These are phyloP conservation scores for Peronospora farinosa DNA, from an alignment of 352 stramenopile species.

Conservation along the genomic window DNA sequence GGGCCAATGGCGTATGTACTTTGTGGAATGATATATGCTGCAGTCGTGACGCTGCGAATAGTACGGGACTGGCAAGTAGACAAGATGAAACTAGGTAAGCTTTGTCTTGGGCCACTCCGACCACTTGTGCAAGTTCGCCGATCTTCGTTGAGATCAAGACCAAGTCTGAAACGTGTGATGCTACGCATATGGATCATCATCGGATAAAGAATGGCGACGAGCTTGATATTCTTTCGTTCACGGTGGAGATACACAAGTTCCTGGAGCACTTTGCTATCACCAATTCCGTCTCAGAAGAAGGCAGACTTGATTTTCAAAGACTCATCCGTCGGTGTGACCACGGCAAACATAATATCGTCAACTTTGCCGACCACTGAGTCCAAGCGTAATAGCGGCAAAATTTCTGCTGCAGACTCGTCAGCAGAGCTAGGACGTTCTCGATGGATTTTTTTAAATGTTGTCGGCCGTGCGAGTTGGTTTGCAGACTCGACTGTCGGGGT, in stretches of 20 bases:
- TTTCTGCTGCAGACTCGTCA: slow-evolving; percentile 7
- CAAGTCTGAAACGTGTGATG: too few species aligned
- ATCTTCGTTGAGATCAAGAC: too few species aligned
- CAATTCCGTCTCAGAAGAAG: slow-evolving; percentile 25
- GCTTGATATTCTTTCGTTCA: too few species aligned
- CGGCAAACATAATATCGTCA: slow-evolving; percentile 35
- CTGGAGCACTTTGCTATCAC: slow-evolving; percentile 31
- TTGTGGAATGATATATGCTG: slow-evolving; percentile 2
- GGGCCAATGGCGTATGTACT: slow-evolving; percentile 21
- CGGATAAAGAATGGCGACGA: too few species aligned
- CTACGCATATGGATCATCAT: too few species aligned
- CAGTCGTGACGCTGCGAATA: background rate
- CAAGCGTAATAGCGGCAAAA: slow-evolving; percentile 27
- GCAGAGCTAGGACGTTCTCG: slow-evolving; percentile 15
- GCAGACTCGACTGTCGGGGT: slow-evolving; percentile 28
- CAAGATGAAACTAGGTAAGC: slow-evolving; percentile 24
- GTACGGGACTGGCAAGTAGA: slow-evolving; percentile 49
- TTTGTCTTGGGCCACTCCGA: slow-evolving; percentile 34
- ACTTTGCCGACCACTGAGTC: slow-evolving; percentile 28
- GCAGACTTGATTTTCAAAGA: slow-evolving; percentile 32
- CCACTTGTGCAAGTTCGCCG: too few species aligned
- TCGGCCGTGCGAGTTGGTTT: slow-evolving; percentile 21
- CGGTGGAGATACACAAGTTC: slow-evolving; percentile 20
- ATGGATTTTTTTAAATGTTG: slow-evolving; percentile 30
- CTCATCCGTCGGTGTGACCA: slow-evolving; percentile 25